Evolutionary conservation across 2,329 filamentous ascomycete genomes (phyloP), one percentile per base, ranked within the genome.

Genomic region (Pestalotiopsis sp.): DNA sequence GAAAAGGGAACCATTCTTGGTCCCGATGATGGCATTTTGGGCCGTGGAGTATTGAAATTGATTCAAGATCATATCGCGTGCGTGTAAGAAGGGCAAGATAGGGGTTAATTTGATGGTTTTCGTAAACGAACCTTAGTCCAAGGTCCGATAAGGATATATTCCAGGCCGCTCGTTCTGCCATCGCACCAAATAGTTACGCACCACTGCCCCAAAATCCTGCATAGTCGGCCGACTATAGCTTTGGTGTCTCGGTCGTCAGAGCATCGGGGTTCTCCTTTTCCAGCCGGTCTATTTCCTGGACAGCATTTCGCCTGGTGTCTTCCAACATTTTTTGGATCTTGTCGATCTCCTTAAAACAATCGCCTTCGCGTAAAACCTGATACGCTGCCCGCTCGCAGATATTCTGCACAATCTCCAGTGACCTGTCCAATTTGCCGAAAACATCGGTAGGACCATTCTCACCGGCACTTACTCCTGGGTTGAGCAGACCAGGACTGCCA

Each of bases 371-470:
- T n/a, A 98, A 84, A 70, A 96, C 93, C 75, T 97, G 93, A 76
- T 97, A 94, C 0, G 95, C 95, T 3, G 92, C 95, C 66, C 91
- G 90, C 81, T 98, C 95, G 77, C 93, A 97, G 74, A 94, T 88
- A 67, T 87, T 87, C 78, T 97, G 94, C 4, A 93, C 92, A 71
- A 89, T 88, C 76, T 97, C 94, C 31, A 98, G 84, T 0, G 89
- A 88, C 76, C 92, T 92, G 77, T 97, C 94, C 1, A 94, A 85
- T 59, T 88, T 85, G 72, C 97, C 93, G 75, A 92, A 94, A 1
- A 89, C 83, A 70, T 89, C 88, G 0, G 72, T 62, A 73, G 70
- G 58, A 63, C 72, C 67, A 77, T 76, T 58, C 12, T 66, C 64
- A n/a, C 14, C 12, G 20, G 23, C 25, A 17, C 65, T 38, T 13